phyloP scores from a whole-genome alignment of 257 asterid species.

The Linderniella brevidens region DNA sequence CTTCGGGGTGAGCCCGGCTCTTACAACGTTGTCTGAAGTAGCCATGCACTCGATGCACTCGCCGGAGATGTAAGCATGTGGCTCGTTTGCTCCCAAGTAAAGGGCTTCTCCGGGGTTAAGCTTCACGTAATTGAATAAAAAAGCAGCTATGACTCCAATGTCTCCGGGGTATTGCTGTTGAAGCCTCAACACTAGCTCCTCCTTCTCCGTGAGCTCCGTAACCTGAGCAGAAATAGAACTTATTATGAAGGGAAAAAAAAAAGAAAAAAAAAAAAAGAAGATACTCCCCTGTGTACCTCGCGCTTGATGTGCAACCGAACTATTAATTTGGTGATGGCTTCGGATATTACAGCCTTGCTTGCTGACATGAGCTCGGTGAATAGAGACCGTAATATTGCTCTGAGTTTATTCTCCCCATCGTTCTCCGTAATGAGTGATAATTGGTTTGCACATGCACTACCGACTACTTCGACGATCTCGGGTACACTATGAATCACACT shows the following conservation, averaged over 20 bases:
- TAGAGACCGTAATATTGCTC: conserved; percentile 37
- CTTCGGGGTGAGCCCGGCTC: conserved; percentile 95
- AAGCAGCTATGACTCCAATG: conserved; percentile 65
- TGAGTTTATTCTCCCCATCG: conserved; percentile 39
- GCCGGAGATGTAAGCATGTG: conserved; percentile 76
- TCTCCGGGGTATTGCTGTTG: conserved; percentile 82
- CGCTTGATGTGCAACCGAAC: conserved; percentile 38
- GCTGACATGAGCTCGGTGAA: conserved; percentile 70
- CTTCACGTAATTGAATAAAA: conserved; percentile 61
- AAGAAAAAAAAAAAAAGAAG: background rate
- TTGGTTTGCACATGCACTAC: conserved; percentile 27
- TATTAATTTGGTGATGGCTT: conserved; percentile 40
- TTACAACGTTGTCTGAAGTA: conserved; percentile 90
- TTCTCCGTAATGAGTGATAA: conserved; percentile 21
- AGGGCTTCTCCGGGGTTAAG: conserved; percentile 82
- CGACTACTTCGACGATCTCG: conserved; percentile 78
- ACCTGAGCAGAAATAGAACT: conserved; percentile 20
- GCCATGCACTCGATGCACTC: conserved; percentile 98
- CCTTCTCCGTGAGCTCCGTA: conserved; percentile 51
- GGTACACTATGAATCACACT: conserved; percentile 56
- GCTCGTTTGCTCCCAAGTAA: conserved; percentile 83
- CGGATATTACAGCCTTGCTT: conserved; percentile 31
- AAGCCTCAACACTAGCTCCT: conserved; percentile 55
- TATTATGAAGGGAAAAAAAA: background rate
- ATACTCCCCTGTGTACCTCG: conserved; percentile 26